Conservation (phyloP, 371 early-diverging fungal species). For the Mucor velutinosus region DNA sequence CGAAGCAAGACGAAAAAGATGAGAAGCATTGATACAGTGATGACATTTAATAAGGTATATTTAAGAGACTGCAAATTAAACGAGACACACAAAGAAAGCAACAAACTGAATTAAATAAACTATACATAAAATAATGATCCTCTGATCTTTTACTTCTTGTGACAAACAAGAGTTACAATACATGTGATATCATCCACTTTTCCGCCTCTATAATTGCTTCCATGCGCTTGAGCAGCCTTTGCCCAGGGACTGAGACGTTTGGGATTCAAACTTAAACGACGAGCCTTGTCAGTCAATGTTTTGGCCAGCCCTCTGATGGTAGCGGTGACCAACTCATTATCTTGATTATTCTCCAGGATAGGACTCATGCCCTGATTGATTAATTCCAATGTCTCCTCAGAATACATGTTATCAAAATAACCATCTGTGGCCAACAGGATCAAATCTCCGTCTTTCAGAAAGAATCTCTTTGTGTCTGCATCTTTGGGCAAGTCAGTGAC, state of each 20-base stretch:
- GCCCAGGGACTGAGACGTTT: conserved; percentile 59
- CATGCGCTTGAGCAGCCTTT: conserved; percentile 47
- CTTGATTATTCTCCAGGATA: conserved; percentile 17
- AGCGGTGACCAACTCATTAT: conserved; percentile 44
- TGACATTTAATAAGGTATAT: background rate
- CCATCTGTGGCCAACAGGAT: conserved; percentile 74
- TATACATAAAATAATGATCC: background rate
- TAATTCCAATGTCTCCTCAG: conserved; percentile 59
- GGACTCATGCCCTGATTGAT: conserved; percentile 50
- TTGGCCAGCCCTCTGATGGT: conserved; percentile 58
- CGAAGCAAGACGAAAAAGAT: background rate
- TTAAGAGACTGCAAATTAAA: background rate
- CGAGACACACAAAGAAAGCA: background rate
- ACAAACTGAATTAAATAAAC: background rate
- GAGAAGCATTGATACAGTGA: background rate
- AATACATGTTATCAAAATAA: conserved; percentile 71
- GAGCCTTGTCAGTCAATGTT: conserved; percentile 57
- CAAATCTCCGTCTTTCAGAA: conserved; percentile 68
- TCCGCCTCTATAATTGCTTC: conserved; percentile 50
- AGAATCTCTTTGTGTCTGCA: conserved; percentile 59
- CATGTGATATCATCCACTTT: conserved; percentile 59
- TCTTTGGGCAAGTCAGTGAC: conserved; percentile 69
- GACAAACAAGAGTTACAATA: conserved; percentile 47
- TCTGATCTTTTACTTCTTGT: conserved; percentile 9
- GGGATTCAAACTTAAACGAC: conserved; percentile 56